These are phyloP conservation scores for Hypoxylon sp. DNA, from an alignment of 2,329 filamentous ascomycete genomes.

Conservation along the genomic window DNA sequence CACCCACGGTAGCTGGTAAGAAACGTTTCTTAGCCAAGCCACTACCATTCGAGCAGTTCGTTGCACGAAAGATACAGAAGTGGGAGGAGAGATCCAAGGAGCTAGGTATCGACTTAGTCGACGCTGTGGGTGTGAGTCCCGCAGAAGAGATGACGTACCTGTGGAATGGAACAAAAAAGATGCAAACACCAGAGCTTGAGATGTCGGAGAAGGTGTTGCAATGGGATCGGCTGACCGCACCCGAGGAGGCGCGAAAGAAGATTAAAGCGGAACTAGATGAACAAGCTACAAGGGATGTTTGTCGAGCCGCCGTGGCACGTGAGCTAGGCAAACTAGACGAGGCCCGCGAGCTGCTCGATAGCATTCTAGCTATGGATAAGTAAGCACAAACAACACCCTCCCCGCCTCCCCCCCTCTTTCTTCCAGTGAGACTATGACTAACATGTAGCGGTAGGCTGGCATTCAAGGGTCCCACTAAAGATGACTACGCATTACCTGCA, in stretches of 20 bases:
- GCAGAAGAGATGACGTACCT: slow-evolving; percentile 93
- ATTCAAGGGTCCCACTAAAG: slow-evolving; percentile 73
- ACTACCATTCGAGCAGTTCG: slow-evolving; percentile 90
- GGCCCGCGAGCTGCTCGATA: slow-evolving; percentile 75
- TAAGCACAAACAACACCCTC: slow-evolving; percentile 52
- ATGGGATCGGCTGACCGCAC: slow-evolving; percentile 74
- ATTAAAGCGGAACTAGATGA: slow-evolving; percentile 72
- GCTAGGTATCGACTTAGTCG: slow-evolving; percentile 77
- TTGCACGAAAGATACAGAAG: slow-evolving; percentile 85
- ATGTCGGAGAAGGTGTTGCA: slow-evolving; percentile 73
- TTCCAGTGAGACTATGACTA: slow-evolving; percentile 20
- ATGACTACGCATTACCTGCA: slow-evolving; percentile 80
- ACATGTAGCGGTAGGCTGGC: slow-evolving; percentile 56
- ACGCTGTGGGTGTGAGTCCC: slow-evolving; percentile 85
- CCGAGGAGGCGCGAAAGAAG: slow-evolving; percentile 59
- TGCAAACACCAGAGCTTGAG: slow-evolving; percentile 76
- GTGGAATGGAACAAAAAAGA: slow-evolving; percentile 91
- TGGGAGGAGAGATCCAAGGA: slow-evolving; percentile 85
- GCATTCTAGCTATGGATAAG: slow-evolving; percentile 77
- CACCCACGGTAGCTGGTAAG: slow-evolving; percentile 81
- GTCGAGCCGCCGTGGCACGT: slow-evolving; percentile 76
- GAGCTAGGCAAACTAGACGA: slow-evolving; percentile 74
- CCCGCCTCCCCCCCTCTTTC: too few relatives aligned
- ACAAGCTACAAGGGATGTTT: slow-evolving; percentile 74
- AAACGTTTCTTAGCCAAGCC: slow-evolving; percentile 92